A percentile compares a stretch with the other conserved stretches of the same genome.
These are phyloP conservation scores for Metroxylon sagu DNA, from an alignment of 176 grass and related monocot genomes.

Conservation along the genomic window DNA sequence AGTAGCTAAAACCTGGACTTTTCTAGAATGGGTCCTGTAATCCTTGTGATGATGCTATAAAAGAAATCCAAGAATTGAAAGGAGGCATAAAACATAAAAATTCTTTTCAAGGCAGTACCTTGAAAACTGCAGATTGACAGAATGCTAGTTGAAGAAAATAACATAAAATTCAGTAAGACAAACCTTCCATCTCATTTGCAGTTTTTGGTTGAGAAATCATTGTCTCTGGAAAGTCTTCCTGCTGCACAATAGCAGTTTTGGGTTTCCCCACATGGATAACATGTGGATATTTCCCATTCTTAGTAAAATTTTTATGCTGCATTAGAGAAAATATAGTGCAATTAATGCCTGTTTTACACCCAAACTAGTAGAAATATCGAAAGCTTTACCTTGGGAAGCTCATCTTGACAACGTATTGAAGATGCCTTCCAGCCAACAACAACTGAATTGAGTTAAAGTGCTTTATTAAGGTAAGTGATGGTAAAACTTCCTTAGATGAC, in stretches of 20 bases:
- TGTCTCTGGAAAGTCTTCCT: constrained; percentile 50
- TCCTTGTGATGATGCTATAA: no score
- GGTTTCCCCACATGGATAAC: constrained; percentile 61
- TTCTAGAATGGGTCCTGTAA: no score
- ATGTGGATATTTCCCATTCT: constrained; percentile 60
- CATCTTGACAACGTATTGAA: constrained; percentile 63
- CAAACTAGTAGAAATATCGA: not conserved
- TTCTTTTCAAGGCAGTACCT: no score
- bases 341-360: not conserved
- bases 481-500: constrained; percentile 9
- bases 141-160: not conserved
- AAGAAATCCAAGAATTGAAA: no score
- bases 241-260: constrained; percentile 3
- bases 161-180: not conserved
- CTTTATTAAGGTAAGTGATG: constrained; percentile 18
- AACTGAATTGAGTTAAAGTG: constrained; percentile 56
- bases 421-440: constrained; percentile 88
- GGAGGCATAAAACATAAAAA: no score
- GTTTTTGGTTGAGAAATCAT: constrained; percentile 47
- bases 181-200: constrained; percentile 84
- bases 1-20: no score
- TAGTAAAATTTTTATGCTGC: constrained; percentile 56
- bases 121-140: no score
- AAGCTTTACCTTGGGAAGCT: constrained; percentile 76
- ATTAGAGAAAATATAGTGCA: constrained; percentile 13